Evolutionary conservation across 371 early-diverging fungal species (phyloP).

Genomic region (Rhizopus sp.): DNA sequence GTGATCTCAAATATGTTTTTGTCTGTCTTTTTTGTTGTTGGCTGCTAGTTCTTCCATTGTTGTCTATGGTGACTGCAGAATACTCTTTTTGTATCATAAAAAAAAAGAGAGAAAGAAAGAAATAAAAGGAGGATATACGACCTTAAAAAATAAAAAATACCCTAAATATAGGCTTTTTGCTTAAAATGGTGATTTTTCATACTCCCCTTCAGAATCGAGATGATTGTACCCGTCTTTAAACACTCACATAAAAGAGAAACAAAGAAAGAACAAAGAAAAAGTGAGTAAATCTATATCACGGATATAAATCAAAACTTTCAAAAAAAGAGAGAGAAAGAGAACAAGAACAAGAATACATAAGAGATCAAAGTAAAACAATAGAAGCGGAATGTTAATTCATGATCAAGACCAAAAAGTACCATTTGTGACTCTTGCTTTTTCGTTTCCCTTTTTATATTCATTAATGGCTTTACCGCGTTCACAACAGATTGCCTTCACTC

Average conservation of each 20-base stretch:
- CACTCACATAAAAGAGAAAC: too few species aligned
- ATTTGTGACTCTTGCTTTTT: not conserved
- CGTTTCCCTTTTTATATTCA: not conserved
- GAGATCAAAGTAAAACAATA: too few species aligned
- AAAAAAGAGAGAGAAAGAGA: too few species aligned
- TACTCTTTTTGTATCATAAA: constrained; percentile 1
- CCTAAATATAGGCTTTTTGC: not conserved
- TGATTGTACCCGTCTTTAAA: too few species aligned
- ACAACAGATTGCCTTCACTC: constrained; percentile 66
- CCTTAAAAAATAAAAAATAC: not conserved
- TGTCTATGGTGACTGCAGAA: constrained; percentile 1
- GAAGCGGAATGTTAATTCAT: too few species aligned
- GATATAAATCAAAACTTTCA: too few species aligned
- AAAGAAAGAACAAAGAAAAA: too few species aligned
- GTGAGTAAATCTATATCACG: too few species aligned
- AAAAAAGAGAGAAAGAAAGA: constrained; percentile 1
- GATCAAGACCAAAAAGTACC: too few species aligned
- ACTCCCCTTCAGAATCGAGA: too few species aligned
- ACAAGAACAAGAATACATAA: too few species aligned
- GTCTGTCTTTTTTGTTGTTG: not conserved
- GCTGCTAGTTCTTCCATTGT: not conserved
- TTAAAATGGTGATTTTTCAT: not conserved
- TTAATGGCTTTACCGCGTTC: constrained; percentile 65
- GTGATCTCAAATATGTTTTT: not conserved
- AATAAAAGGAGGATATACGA: not conserved